Evolutionary conservation across 306 rosid species (phyloP).

Genomic region (Pachyrhizus erosus): DNA sequence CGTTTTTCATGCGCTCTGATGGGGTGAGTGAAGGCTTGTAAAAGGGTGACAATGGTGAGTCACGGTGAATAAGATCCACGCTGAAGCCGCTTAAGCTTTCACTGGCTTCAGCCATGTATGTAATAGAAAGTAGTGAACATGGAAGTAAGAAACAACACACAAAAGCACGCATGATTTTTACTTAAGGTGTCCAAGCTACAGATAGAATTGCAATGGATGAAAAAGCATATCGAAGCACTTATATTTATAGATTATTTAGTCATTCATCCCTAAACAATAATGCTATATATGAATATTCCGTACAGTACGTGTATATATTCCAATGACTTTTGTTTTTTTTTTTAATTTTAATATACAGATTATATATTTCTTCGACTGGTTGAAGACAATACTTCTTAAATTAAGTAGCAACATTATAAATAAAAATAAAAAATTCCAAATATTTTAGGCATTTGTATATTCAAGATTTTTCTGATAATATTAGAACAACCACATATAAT

Average conservation of each 20-base stretch:
- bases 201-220: neutral
- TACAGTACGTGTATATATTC: no score
- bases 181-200: neutral
- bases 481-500: no score
- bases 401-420: no score
- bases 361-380: no score
- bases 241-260: conserved; percentile 4
- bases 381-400: no score
- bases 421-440: no score
- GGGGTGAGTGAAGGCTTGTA: neutral
- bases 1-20: neutral
- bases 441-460: no score
- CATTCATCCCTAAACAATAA: no score
- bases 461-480: no score
- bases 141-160: neutral
- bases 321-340: no score
- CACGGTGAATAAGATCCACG: neutral
- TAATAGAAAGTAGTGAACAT: neutral
- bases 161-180: neutral
- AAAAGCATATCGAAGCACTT: neutral
- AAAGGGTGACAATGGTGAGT: neutral
- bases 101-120: neutral
- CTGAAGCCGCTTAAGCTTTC: neutral
- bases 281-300: no score
- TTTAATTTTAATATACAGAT: no score